Conservation (phyloP, 345 rosid genomes). For the Eutrema heterophyllum region DNA sequence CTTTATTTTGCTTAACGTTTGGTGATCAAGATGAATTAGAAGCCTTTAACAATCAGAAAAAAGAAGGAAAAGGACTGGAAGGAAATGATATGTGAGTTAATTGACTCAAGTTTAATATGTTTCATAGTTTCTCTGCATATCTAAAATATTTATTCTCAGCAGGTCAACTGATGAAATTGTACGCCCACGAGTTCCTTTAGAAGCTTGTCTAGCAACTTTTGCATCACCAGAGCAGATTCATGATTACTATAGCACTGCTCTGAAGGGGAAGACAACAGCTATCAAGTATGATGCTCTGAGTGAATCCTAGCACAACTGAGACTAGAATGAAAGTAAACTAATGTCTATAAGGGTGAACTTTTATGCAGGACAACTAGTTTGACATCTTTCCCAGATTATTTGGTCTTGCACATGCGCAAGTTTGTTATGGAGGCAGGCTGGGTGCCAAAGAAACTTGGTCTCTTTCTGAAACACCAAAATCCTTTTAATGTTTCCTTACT, state of each 20-base stretch:
- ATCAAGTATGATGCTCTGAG: conserved; percentile 53
- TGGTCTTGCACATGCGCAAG: conserved; percentile 96
- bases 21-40: conserved; percentile 67
- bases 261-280: conserved; percentile 84
- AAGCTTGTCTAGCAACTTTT: conserved; percentile 86
- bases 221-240: conserved; percentile 78
- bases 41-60: conserved; percentile 63
- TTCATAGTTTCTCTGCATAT: conserved; percentile 12
- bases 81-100: conserved; percentile 75
- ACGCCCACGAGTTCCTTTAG: conserved; percentile 94
- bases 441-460: conserved; percentile 99
- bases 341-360: conserved; percentile 4
- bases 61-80: conserved; percentile 59
- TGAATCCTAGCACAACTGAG: background rate
- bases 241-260: conserved; percentile 86
- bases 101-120: conserved; percentile 12
- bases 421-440: conserved; percentile 97
- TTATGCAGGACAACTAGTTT: conserved; percentile 77
- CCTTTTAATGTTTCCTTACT: conserved; percentile 4
- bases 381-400: conserved; percentile 93
- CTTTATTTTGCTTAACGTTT: conserved; percentile 15
- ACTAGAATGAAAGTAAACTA: background rate
- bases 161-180: conserved; percentile 73
- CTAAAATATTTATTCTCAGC: conserved; percentile 33
- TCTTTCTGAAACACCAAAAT: conserved; percentile 1